Evolutionary conservation across 441 rosid genomes (phyloP), one percentile per base, ranked within the genome.

Genomic region (Syzygium malaccense): DNA sequence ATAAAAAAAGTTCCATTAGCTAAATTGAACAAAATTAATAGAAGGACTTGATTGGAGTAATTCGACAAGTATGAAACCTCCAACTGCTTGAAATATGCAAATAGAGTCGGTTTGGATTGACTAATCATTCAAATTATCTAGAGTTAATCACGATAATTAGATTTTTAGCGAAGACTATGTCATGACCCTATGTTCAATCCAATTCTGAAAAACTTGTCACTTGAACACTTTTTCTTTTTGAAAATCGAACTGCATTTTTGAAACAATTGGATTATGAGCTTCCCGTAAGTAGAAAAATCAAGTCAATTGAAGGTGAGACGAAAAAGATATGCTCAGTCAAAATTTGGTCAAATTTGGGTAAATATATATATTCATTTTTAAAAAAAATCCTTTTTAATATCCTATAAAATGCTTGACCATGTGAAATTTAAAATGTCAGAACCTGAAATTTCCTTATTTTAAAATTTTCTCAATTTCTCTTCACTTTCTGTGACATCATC

Each of bases 141-240:
- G 49, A 48, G 48, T 68, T 33, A 68, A 68, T 33, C 41, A 68
- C 11, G 48, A 14, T 18, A 8, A 68, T 33, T 8, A 5, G 26
- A 68, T 68, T 68, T 68, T 68, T 68, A n/a, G 33, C 3, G 8
- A 32, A 68, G 4, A 33, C 33, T 10, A 33, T 68, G 33, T 33
- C 4, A 10, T 33, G 14, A 33, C 26, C 23, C 3, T 19, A 0
- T 3, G 3, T 68, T 68, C 1, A 0, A 8, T 37, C 26, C 28
- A 71, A 71, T 19, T 60, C 7, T 18, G 8, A 28, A 60, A 60
- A 60, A 60, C n/a, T 28, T 8, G 1, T 28, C 32, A 60, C n/a
- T 4, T 32, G 14, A 28, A 28, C n/a, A 28, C 32, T 28, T 60
- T 60, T 28, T 60, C 15, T 13, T 58, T 19, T 55, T 2, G 7